Base-by-base conservation (phyloP, 2,329 filamentous ascomycete genomes). In the Phaeosphaeriaceae sp. region DNA sequence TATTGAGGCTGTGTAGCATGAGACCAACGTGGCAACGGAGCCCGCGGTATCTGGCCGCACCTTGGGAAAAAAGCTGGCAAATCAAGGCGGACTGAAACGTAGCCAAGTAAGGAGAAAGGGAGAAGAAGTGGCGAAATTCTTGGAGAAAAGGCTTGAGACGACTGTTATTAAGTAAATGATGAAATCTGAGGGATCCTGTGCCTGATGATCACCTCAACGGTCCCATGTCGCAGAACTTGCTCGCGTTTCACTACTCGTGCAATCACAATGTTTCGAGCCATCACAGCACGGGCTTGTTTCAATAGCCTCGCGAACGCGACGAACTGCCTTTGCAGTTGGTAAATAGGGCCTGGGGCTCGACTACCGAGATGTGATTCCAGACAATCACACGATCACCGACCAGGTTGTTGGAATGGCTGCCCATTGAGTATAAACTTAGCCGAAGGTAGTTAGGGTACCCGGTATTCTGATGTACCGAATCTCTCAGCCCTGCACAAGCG, bases 1-100 rank as follows among this genome's bases (percentile, higher is more conserved):
- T 43, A 54, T 59, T 46, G 58, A 48, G 58, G 56, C 58, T 58
- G 54, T 60, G 56, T 49, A 44, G 46, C 29, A 50, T 56, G 49
- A 55, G 50, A 58, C 54, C 30, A 15, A 48, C 49, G 49, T 47
- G 36, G 43, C 41, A 13, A 50, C 50, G 46, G 48, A 43, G 46
- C 34, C 18, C 39, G 46, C 49, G 49, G 48, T 29, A 21, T 35
- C n/a, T 32, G 35, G 23, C 43, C 41, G 38, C 37, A 40, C 33
- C 33, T 45, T 33, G 37, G 29, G 30, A 16, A 32, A 3, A 21
- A 15, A 40, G 34, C n/a, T n/a, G 45, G 42, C 49, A 49, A 56
- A 51, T 51, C 42, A 48, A 32, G n/a, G 38, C 16, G 34, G 32
- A 9, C 29, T 52, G 56, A 61, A 61, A 61, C 53, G 42, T 2